Base-by-base conservation (phyloP, 306 rosid genomes). In the Elaeagnus macrophylla region DNA sequence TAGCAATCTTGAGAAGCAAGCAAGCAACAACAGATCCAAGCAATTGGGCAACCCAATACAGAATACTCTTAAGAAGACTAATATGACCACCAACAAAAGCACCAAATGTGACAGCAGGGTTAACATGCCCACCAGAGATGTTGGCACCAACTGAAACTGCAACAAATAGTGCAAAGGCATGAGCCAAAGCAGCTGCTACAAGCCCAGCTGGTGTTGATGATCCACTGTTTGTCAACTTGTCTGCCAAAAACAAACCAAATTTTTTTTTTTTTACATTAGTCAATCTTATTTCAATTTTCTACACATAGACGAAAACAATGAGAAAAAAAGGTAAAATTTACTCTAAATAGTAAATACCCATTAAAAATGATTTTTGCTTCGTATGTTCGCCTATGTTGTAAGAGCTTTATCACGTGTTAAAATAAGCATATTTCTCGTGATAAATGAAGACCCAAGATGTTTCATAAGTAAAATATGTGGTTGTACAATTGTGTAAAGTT, bases 41-140 rank as follows among this genome's bases (percentile, higher is more conserved):
- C 69, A 83, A 67, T 76, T 86, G 95, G 54, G 91, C 95, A 36
- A 86, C 80, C 91, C 91, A 80, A 58, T 86, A 83, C 75, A 83
- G 52, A 60, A 83, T 12, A 64, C 76, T 69, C 68, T 80, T 83
- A 7, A 80, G 6, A 38, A 86, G 72, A 45, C 72, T 47, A 70
- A 86, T 83, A 75, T 86, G 83, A 17, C 95, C 95, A 1, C 95
- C 95, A 12, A 86, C 18, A 48, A 83, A 76, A 25, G 77, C 80
- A 7, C 95, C 95, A 52, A 86, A 83, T 7, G 95, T 86, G 20
- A 86, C 91, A 12, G 85, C 91, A 15, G 91, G 95, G 68, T 86
- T 86, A 10, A 86, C 95, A 48, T 83, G 95, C 0, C 88, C 91
- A 9, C 88, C 91, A 1, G 95, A 83, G 57, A 80, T 86, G 77